A percentile compares a stretch with the other conserved stretches of the same genome.
These are phyloP conservation scores for Chenopodium suecicum DNA, from an alignment of 148 eudicot species.

Conservation along the genomic window DNA sequence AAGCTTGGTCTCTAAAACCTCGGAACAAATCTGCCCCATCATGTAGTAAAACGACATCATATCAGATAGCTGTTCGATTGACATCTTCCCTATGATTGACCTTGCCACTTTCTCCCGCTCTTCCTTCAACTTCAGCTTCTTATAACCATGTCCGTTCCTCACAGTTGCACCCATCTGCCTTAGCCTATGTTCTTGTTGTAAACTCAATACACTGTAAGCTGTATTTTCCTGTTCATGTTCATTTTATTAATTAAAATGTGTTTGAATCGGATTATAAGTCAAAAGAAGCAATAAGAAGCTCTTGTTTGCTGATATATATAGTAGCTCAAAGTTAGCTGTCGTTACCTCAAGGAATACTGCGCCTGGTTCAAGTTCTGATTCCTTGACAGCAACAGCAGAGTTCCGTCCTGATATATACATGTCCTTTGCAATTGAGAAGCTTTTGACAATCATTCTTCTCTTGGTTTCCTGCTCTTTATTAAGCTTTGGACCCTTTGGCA, in stretches of 20 bases:
- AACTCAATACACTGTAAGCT: conserved; percentile 26
- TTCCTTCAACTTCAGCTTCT: conserved; percentile 40
- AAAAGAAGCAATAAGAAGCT: neutral
- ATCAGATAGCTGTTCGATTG: conserved; percentile 42
- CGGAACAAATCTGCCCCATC: conserved; percentile 48
- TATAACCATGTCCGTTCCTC: conserved; percentile 35
- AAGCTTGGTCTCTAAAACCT: conserved; percentile 43
- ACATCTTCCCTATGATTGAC: conserved; percentile 39
- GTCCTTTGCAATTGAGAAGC: conserved; percentile 45
- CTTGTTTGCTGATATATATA: neutral
- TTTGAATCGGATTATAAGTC: neutral
- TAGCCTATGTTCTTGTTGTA: conserved; percentile 45
- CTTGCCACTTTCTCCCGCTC: conserved; percentile 42
- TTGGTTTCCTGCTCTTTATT: conserved; percentile 46
- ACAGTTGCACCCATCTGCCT: conserved; percentile 56
- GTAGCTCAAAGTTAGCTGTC: neutral
- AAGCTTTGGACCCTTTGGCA: conserved; percentile 33
- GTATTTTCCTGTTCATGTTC: conserved; percentile 34
- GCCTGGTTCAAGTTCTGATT: conserved; percentile 42
- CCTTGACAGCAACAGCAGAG: conserved; percentile 10
- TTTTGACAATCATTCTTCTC: conserved; percentile 41
- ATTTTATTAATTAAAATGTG: neutral
- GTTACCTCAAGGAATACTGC: conserved; percentile 43
- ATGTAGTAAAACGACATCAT: conserved; percentile 43
- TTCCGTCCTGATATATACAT: conserved; percentile 35